phyloP scores from a whole-genome alignment of 2,329 filamentous ascomycete genomes.

The Microdochium trichocladiopsis region DNA sequence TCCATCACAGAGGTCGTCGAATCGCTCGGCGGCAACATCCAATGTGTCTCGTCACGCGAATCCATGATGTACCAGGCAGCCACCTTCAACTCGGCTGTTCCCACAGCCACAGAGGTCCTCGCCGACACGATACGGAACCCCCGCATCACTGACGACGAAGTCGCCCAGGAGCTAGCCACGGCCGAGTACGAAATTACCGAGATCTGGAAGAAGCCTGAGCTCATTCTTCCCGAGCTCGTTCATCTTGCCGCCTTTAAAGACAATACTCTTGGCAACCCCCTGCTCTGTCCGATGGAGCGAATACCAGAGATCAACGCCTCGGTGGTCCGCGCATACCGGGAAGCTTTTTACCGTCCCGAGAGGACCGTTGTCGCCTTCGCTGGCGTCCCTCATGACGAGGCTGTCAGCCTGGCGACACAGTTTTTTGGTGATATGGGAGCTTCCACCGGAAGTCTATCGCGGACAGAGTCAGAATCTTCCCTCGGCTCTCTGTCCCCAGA shows the following conservation, averaged over 20 bases:
- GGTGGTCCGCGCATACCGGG: slow-evolving; percentile 71
- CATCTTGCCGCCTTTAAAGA: slow-evolving; percentile 94
- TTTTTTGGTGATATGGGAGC: slow-evolving; percentile 88
- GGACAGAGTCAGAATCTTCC: slow-evolving; percentile 53
- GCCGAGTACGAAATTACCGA: slow-evolving; percentile 94
- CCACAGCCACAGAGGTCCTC: slow-evolving; percentile 72
- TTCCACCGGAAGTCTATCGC: slow-evolving; percentile 39
- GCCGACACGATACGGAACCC: slow-evolving; percentile 92
- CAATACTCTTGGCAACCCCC: slow-evolving; percentile 89
- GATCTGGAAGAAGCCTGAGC: slow-evolving; percentile 95
- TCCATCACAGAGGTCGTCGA: slow-evolving; percentile 85
- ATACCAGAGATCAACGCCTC: slow-evolving; percentile 65
- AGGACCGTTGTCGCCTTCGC: slow-evolving; percentile 93
- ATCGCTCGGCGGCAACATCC: slow-evolving; percentile 87
- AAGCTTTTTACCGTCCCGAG: slow-evolving; percentile 81
- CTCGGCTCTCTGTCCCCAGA: slow-evolving; percentile 28
- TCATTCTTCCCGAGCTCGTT: slow-evolving; percentile 90
- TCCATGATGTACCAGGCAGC: slow-evolving; percentile 98
- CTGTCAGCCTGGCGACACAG: slow-evolving; percentile 71
- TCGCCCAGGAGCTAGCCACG: slow-evolving; percentile 79
- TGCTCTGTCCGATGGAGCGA: slow-evolving; percentile 84
- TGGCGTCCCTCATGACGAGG: slow-evolving; percentile 75
- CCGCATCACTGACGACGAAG: slow-evolving; percentile 76
- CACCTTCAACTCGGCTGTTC: slow-evolving; percentile 90
- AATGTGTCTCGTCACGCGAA: slow-evolving; percentile 92